A percentile compares a stretch with the other conserved stretches of the same genome.
Evolutionary conservation across 1,284 basidiomycete species (phyloP).

Genomic region (Sanghuangporus baumii): DNA sequence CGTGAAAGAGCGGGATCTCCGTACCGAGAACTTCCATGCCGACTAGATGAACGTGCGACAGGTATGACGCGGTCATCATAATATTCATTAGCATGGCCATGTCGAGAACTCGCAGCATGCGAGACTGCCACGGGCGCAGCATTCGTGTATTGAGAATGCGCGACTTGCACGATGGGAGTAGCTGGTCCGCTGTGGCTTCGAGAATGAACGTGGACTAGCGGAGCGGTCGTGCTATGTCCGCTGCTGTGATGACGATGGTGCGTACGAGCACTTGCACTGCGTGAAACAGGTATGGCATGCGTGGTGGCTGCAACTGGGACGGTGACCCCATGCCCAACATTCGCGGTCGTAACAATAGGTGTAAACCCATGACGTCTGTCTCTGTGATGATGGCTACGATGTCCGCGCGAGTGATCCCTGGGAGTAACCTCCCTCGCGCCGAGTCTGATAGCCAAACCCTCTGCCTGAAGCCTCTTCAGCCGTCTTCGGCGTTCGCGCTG

Average conservation of each 20-base stretch:
- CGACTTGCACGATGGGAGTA: not conserved
- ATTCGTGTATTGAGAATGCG: not conserved
- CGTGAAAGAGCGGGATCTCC: not conserved
- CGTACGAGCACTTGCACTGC: not conserved
- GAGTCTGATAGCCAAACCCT: constrained; percentile 14
- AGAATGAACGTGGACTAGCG: not conserved
- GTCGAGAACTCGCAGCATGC: not conserved
- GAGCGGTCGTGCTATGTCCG: not conserved
- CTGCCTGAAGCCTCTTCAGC: constrained; percentile 2
- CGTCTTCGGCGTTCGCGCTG: constrained; percentile 12
- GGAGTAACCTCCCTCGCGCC: constrained; percentile 9
- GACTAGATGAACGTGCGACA: constrained; percentile 6
- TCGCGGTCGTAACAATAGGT: not conserved
- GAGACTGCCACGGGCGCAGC: not conserved
- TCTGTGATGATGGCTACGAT: constrained; percentile 1
- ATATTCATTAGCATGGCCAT: not conserved
- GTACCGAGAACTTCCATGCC: not conserved
- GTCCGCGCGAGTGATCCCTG: not conserved
- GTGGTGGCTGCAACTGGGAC: not conserved
- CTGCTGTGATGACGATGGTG: constrained; percentile 1
- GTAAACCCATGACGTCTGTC: not conserved
- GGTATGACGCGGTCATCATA: constrained; percentile 1
- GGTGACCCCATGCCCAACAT: not conserved
- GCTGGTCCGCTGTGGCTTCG: not conserved
- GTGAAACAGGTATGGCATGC: not conserved